A percentile compares a stretch with the other conserved stretches of the same genome.
Conservation (phyloP, 2,329 filamentous ascomycete genomes). For the Colletotrichum plurivorum region DNA sequence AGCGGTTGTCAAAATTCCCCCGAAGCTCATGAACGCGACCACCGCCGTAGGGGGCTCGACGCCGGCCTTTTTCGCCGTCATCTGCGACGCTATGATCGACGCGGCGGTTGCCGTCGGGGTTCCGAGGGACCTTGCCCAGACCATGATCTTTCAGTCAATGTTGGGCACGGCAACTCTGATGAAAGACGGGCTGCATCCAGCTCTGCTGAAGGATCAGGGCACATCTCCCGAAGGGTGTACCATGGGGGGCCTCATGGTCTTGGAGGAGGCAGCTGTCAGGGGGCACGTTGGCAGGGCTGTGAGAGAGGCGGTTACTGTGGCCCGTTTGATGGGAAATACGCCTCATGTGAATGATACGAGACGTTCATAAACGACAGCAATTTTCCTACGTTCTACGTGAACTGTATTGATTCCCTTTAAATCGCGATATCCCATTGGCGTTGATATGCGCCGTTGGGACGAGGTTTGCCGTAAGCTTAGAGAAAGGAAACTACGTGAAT, state of each 20-base stretch:
- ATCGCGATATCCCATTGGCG: too few relatives aligned
- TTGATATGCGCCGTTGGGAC: too few relatives aligned
- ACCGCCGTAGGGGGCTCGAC: slow-evolving; percentile 73
- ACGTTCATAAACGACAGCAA: neutral
- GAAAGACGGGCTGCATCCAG: slow-evolving; percentile 67
- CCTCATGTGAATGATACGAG: slow-evolving; percentile 58
- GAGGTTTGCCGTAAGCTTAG: too few relatives aligned
- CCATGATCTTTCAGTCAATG: slow-evolving; percentile 74
- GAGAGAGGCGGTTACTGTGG: slow-evolving; percentile 63
- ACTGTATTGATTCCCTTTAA: too few relatives aligned
- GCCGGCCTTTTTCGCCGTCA: slow-evolving; percentile 71
- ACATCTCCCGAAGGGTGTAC: slow-evolving; percentile 73
- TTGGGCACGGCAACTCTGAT: slow-evolving; percentile 69
- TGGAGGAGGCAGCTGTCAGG: slow-evolving; percentile 70
- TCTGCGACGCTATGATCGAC: slow-evolving; percentile 71
- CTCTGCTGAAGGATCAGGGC: slow-evolving; percentile 70
- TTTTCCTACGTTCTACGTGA: too few relatives aligned
- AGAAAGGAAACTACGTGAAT: too few relatives aligned
- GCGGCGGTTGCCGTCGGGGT: slow-evolving; percentile 73
- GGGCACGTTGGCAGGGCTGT: slow-evolving; percentile 57
- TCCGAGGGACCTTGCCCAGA: slow-evolving; percentile 67
- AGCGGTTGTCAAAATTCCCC: slow-evolving; percentile 63
- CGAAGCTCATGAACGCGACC: slow-evolving; percentile 68
- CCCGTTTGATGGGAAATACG: slow-evolving; percentile 55
- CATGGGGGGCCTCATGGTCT: slow-evolving; percentile 70